phyloP scores from a whole-genome alignment of 768 basidiomycete genomes.

The Rhizopogon salebrosus region DNA sequence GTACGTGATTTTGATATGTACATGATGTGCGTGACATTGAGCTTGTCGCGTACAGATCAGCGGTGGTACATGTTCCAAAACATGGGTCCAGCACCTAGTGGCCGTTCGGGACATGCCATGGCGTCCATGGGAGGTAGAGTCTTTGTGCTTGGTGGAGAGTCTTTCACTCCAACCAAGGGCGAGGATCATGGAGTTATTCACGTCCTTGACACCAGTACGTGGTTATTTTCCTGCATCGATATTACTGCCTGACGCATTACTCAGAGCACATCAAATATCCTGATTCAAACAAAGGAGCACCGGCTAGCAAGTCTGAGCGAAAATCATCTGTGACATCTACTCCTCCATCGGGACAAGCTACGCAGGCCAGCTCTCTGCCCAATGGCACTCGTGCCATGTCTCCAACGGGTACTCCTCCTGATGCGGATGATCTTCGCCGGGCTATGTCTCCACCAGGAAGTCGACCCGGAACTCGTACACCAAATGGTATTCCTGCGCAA shows the following conservation, averaged over 20 bases:
- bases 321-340: slow-evolving; percentile 44
- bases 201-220: slow-evolving; percentile 91
- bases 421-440: slow-evolving; percentile 55
- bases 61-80: slow-evolving; percentile 99
- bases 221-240: neutral
- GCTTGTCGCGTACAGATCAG: slow-evolving; percentile 53
- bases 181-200: slow-evolving; percentile 86
- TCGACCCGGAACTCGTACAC: slow-evolving; percentile 35
- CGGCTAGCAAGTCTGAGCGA: slow-evolving; percentile 25
- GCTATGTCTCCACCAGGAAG: slow-evolving; percentile 58
- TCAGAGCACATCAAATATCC: slow-evolving; percentile 94
- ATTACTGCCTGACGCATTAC: slow-evolving; percentile 1
- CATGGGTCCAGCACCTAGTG: slow-evolving; percentile 94
- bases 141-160: slow-evolving; percentile 94
- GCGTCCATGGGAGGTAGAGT: slow-evolving; percentile 85
- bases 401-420: slow-evolving; percentile 42
- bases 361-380: slow-evolving; percentile 24
- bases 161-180: slow-evolving; percentile 61
- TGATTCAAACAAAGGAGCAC: slow-evolving; percentile 46
- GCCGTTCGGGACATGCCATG: slow-evolving; percentile 98
- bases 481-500: slow-evolving; percentile 20
- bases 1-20: slow-evolving; percentile 44
- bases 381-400: slow-evolving; percentile 59
- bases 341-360: slow-evolving; percentile 23
- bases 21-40: slow-evolving; percentile 9